Evolutionary conservation across 2,329 filamentous ascomycete genomes (phyloP).

Genomic region (Aspergillus clavatus): DNA sequence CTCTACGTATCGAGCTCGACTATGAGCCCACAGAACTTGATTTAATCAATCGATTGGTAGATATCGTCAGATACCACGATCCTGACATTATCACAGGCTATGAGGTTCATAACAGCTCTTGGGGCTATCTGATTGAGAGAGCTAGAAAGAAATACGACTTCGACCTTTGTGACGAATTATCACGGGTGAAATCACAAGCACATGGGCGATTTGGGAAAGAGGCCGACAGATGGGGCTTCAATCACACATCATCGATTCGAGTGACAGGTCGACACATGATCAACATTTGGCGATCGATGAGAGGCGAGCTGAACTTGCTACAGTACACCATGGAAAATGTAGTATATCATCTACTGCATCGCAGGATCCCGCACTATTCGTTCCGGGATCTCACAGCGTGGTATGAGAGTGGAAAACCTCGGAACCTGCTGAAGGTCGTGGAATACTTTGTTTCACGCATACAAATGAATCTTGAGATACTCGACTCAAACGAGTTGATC

Average conservation of each 20-base stretch:
- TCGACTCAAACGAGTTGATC: constrained; percentile 85
- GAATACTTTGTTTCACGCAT: constrained; percentile 73
- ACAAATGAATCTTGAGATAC: constrained; percentile 79
- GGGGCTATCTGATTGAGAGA: constrained; percentile 93
- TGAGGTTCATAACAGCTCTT: constrained; percentile 87
- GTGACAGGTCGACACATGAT: constrained; percentile 95
- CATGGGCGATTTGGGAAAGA: constrained; percentile 82
- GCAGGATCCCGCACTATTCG: constrained; percentile 80
- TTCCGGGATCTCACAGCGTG: constrained; percentile 74
- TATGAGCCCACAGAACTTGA: constrained; percentile 78
- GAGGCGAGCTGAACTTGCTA: constrained; percentile 80
- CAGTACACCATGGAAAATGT: constrained; percentile 98
- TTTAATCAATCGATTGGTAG: constrained; percentile 76
- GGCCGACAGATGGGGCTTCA: constrained; percentile 87
- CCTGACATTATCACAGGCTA: constrained; percentile 93
- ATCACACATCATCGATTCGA: constrained; percentile 82
- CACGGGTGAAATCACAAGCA: constrained; percentile 77
- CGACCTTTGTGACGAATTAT: constrained; percentile 85
- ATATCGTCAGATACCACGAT: constrained; percentile 77
- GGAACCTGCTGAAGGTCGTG: constrained; percentile 69
- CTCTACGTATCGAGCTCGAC: constrained; percentile 60
- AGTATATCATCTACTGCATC: constrained; percentile 82
- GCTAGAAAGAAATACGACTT: constrained; percentile 82
- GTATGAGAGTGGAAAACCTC: constrained; percentile 65
- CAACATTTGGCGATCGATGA: constrained; percentile 96